Base-by-base conservation (phyloP, 345 rosid genomes). In the Lumnitzera littorea region DNA sequence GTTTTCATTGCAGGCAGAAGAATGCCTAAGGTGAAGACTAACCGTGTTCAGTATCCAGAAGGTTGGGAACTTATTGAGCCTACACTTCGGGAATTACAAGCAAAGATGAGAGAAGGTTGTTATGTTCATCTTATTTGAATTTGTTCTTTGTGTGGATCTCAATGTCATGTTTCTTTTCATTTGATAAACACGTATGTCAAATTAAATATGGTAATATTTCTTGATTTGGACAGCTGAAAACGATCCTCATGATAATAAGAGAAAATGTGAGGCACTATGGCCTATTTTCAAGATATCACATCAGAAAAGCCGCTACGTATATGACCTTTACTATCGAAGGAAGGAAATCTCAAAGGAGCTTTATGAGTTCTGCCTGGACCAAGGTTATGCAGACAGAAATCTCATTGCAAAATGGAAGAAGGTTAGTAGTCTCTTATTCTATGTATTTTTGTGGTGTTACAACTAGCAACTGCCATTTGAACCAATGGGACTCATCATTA, bases 41-140 rank as follows among this genome's bases (percentile, higher is more conserved):
- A 78, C 65, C 75, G 86, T 20, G 75, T 81, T 46, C 79, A 76
- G 51, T 78, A 80, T 62, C 96, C 89, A 24, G 85, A 85, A 69
- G 96, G 92, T 8, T 91, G 91, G 91, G 87, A 90, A 62, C 74
- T 87, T 70, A 85, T 85, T 11, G 96, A 87, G 77, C 95, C 91
- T 56, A 87, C 91, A 7, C 84, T 85, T 24, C 74, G 79, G 24
- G 90, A 80, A 48, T 70, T 80, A 2, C 84, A 80, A 60, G 84
- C 83, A 0, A 80, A 85, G 80, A 91, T 84, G 97, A 78, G 91
- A 76, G 96, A 91, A 80, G 92, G 96, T 84, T 56, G 4, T 43
- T 62, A 41, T 23, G 23, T 27, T 1, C 29, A 16, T 13, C 47
- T 10, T 12, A 5, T 0, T 51, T 24, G 12, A 15, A 41, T 36